These are phyloP conservation scores for Alternaria consortialis DNA, from an alignment of 2,329 filamentous ascomycete species.

Conservation along the genomic window DNA sequence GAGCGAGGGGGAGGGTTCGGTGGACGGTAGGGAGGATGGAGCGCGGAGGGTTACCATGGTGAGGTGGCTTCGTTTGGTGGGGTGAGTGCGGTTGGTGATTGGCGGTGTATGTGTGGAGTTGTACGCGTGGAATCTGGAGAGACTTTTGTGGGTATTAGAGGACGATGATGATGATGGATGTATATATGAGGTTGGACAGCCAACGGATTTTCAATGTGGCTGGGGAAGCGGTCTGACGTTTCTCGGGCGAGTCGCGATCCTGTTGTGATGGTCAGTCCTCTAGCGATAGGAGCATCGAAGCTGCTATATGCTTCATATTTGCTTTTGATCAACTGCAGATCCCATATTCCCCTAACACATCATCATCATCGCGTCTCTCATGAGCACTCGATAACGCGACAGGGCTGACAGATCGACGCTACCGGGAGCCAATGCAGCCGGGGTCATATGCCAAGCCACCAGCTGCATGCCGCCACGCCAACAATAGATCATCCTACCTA, in stretches of 20 bases:
- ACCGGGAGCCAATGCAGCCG: slow-evolving; percentile 11
- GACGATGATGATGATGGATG: neutral
- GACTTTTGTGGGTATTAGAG: slow-evolving; percentile 9
- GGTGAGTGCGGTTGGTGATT: neutral
- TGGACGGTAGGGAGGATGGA: slow-evolving; percentile 34
- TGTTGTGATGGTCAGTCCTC: neutral
- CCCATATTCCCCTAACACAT: neutral
- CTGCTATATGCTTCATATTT: neutral
- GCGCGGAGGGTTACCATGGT: slow-evolving; percentile 38
- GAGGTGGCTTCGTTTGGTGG: neutral
- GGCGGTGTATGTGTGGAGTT: slow-evolving; percentile 2
- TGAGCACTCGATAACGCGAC: slow-evolving; percentile 1
- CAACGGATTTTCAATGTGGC: slow-evolving; percentile 7
- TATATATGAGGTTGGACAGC: slow-evolving; percentile 10
- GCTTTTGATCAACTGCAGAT: slow-evolving; percentile 2
- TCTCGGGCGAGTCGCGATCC: neutral
- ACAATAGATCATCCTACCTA: slow-evolving; percentile 22
- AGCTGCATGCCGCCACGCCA: slow-evolving; percentile 23
- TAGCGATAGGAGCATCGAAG: neutral
- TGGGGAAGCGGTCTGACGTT: neutral
- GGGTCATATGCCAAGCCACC: slow-evolving; percentile 13
- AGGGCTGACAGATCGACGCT: slow-evolving; percentile 18
- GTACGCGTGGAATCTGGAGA: slow-evolving; percentile 18
- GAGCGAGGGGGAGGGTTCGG: slow-evolving; percentile 26
- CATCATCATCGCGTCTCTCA: neutral